Conservation (phyloP, 768 basidiomycete genomes). For the Tylopilus rubrobrunneus region DNA sequence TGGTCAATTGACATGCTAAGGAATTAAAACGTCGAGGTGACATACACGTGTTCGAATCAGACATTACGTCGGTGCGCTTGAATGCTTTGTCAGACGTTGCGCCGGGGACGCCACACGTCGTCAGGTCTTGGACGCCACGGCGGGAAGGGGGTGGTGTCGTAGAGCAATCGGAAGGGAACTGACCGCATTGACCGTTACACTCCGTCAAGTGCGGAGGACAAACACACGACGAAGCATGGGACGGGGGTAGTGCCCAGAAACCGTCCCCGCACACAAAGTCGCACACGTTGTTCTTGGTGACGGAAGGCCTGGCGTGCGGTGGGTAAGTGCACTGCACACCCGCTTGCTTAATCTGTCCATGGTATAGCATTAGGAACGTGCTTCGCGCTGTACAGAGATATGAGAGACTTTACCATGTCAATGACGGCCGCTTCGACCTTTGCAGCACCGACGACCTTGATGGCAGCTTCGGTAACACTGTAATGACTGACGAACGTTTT, state of each 20-base stretch:
- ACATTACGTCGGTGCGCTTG: conserved; percentile 30
- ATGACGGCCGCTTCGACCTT: conserved; percentile 21
- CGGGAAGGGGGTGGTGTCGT: conserved; percentile 14
- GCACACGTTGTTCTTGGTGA: conserved; percentile 21
- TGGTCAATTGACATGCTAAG: background rate
- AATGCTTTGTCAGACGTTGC: conserved; percentile 17
- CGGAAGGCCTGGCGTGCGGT: conserved; percentile 21
- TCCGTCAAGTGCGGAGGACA: conserved; percentile 24
- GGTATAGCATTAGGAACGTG: conserved; percentile 3
- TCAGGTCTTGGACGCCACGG: conserved; percentile 23
- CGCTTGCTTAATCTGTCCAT: conserved; percentile 21
- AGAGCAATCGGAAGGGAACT: conserved; percentile 16
- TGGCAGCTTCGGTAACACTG: conserved; percentile 20
- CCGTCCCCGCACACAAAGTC: conserved; percentile 29
- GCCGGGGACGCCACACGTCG: conserved; percentile 25
- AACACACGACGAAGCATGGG: conserved; percentile 22
- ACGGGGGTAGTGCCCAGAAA: conserved; percentile 19
- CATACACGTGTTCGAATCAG: conserved; percentile 31
- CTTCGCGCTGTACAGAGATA: no score
- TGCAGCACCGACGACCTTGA: conserved; percentile 19
- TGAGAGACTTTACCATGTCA: conserved; percentile 18
- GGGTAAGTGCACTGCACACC: conserved; percentile 32
- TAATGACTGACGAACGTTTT: conserved; percentile 21
- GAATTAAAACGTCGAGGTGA: background rate
- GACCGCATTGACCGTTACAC: conserved; percentile 32